phyloP scores from a whole-genome alignment of 2,329 filamentous ascomycete species.

The Lachnellula suecica region DNA sequence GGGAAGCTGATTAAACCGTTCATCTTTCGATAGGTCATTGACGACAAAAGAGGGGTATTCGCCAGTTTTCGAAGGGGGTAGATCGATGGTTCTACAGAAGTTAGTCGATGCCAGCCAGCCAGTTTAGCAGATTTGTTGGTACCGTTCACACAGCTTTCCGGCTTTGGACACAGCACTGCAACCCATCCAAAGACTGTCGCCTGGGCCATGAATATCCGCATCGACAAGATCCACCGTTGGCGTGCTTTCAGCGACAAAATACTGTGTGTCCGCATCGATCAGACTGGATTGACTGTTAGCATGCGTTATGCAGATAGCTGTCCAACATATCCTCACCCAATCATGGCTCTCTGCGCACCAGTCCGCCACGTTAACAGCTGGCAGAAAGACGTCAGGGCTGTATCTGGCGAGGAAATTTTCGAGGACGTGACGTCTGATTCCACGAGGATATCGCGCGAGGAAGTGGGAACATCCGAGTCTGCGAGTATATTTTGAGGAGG shows the following conservation, averaged over 20 bases:
- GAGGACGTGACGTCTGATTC: slow-evolving; percentile 27
- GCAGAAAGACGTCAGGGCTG: slow-evolving; percentile 44
- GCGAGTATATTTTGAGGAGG: too few relatives aligned
- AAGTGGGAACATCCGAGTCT: too few relatives aligned
- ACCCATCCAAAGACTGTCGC: slow-evolving; percentile 34
- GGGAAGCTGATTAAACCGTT: slow-evolving; percentile 28
- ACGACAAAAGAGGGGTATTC: slow-evolving; percentile 33
- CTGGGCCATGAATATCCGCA: slow-evolving; percentile 25
- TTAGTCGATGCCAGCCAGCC: slow-evolving; percentile 7
- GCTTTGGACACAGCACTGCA: slow-evolving; percentile 29
- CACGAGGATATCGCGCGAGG: too few relatives aligned
- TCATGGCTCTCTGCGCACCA: slow-evolving; percentile 46
- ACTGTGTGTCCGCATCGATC: slow-evolving; percentile 45
- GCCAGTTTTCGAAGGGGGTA: slow-evolving; percentile 15
- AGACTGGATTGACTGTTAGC: slow-evolving; percentile 32
- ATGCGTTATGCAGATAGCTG: slow-evolving; percentile 3
- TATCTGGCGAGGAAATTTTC: slow-evolving; percentile 39
- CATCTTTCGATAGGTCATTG: slow-evolving; percentile 29
- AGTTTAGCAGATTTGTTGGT: neutral
- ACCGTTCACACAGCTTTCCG: slow-evolving; percentile 33
- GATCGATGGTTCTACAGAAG: slow-evolving; percentile 27
- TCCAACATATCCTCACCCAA: slow-evolving; percentile 33
- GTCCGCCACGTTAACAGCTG: slow-evolving; percentile 51
- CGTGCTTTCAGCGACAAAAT: slow-evolving; percentile 52
- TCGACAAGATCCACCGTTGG: slow-evolving; percentile 38